phyloP scores from a whole-genome alignment of 306 rosid species.

The Quercus glauca region DNA sequence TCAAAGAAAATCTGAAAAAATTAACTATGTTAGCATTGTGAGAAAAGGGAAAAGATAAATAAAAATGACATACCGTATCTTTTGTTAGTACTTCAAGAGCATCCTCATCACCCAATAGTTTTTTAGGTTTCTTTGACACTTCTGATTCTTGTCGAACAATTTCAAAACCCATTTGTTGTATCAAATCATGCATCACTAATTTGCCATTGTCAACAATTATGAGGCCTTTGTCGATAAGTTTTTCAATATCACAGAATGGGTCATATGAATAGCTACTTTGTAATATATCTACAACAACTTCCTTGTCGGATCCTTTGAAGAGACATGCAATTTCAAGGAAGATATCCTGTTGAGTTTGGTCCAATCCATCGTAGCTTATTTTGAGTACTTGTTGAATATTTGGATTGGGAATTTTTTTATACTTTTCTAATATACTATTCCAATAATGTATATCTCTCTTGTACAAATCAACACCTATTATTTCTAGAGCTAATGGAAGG shows the following conservation, averaged over 20 bases:
- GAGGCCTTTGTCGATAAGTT: conserved; percentile 25
- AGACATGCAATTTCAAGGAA: conserved; percentile 41
- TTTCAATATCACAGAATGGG: conserved; percentile 18
- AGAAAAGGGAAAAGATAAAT: no score
- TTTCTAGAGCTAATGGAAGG: conserved; percentile 28
- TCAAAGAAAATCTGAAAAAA: no score
- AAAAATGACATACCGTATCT: no score
- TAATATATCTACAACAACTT: conserved; percentile 4
- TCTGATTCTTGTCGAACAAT: conserved; percentile 27
- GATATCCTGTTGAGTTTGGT: conserved; percentile 2
- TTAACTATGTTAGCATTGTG: no score
- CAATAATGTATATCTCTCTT: conserved; percentile 6
- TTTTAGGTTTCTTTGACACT: conserved; percentile 18
- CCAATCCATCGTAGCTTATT: conserved; percentile 29
- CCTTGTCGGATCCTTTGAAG: conserved; percentile 16
- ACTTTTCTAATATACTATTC: conserved; percentile 15
- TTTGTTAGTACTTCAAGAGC: conserved; percentile 11
- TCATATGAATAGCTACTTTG: background rate
- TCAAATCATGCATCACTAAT: conserved; percentile 37
- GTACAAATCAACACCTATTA: conserved; percentile 18
- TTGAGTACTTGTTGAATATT: conserved; percentile 15
- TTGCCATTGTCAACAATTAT: background rate
- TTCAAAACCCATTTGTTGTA: conserved; percentile 36
- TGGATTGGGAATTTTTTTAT: background rate
- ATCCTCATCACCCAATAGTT: conserved; percentile 30